These are phyloP conservation scores for Hyphodiscus sp. DNA, from an alignment of 2,329 filamentous ascomycete genomes.

Conservation along the genomic window DNA sequence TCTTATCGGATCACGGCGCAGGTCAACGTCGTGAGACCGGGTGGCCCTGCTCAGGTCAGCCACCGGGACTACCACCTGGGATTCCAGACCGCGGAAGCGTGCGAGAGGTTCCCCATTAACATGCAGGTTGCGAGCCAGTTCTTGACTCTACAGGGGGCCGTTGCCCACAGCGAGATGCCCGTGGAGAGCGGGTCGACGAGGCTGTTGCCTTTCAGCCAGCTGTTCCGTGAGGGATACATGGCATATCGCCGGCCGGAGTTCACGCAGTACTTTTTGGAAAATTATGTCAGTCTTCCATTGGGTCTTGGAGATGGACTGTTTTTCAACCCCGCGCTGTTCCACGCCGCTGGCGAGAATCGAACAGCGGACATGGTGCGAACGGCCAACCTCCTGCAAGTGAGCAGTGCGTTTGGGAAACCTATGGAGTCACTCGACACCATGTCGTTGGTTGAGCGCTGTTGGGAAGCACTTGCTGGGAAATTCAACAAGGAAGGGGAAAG, in stretches of 20 bases:
- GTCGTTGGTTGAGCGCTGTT: slow-evolving; percentile 40
- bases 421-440: slow-evolving; percentile 55
- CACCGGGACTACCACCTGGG: slow-evolving; percentile 61
- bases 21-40: slow-evolving; percentile 56
- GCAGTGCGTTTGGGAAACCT: slow-evolving; percentile 54
- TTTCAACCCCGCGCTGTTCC: slow-evolving; percentile 57
- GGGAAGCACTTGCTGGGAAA: slow-evolving; percentile 33
- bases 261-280: slow-evolving; percentile 44
- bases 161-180: slow-evolving; percentile 57
- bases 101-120: slow-evolving; percentile 42
- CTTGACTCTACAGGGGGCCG: slow-evolving; percentile 56
- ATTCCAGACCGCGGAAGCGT: slow-evolving; percentile 46
- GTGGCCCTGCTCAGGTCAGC: slow-evolving; percentile 48
- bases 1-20: slow-evolving; percentile 55
- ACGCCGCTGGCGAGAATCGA: slow-evolving; percentile 54
- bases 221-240: slow-evolving; percentile 50
- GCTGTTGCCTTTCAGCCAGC: slow-evolving; percentile 54
- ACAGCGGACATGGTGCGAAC: slow-evolving; percentile 32
- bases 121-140: slow-evolving; percentile 49
- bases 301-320: slow-evolving; percentile 53
- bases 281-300: slow-evolving; percentile 47
- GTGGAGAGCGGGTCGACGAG: slow-evolving; percentile 52
- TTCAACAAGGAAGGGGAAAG: slow-evolving; percentile 13
- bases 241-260: slow-evolving; percentile 49
- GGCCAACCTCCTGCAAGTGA: slow-evolving; percentile 58